These are phyloP conservation scores for Diophrys sp. DNA, from an alignment of 73 alveolate species.

Conservation along the genomic window DNA sequence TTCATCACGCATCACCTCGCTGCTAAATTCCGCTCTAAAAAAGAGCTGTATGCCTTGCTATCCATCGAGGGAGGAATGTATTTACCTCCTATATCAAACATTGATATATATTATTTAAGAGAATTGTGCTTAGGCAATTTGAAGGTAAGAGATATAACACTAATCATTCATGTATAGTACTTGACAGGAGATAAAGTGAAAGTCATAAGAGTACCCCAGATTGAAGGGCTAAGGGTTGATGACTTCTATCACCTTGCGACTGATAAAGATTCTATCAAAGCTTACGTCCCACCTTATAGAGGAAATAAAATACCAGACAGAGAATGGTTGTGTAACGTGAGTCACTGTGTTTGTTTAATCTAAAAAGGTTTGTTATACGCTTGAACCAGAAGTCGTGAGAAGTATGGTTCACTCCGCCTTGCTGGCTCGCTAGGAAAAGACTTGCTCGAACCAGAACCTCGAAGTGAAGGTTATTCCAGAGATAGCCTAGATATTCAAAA, in stretches of 20 bases:
- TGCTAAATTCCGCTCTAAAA: not conserved
- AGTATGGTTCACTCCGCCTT: too few species aligned
- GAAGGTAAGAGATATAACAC: not conserved
- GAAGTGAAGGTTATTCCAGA: not conserved
- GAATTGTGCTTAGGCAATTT: not conserved
- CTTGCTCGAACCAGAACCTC: not conserved
- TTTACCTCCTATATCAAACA: not conserved
- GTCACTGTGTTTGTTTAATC: not conserved
- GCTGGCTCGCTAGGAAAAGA: not conserved
- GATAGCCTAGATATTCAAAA: not conserved
- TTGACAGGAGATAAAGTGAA: not conserved
- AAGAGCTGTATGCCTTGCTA: not conserved
- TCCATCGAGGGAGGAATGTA: not conserved
- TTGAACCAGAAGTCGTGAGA: not conserved
- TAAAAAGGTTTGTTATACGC: not conserved
- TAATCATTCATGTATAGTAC: not conserved
- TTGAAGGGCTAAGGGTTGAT: not conserved
- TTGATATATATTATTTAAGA: not conserved
- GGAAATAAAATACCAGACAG: not conserved
- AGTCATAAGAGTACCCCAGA: not conserved
- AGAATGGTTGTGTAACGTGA: not conserved
- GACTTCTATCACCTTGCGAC: not conserved
- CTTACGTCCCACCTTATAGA: not conserved
- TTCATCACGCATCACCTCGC: not conserved
- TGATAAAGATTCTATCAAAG: not conserved